A percentile compares a stretch with the other conserved stretches of the same genome.
phyloP scores from a whole-genome alignment of 176 grass and related monocot genomes.

The Thalia dealbata region DNA sequence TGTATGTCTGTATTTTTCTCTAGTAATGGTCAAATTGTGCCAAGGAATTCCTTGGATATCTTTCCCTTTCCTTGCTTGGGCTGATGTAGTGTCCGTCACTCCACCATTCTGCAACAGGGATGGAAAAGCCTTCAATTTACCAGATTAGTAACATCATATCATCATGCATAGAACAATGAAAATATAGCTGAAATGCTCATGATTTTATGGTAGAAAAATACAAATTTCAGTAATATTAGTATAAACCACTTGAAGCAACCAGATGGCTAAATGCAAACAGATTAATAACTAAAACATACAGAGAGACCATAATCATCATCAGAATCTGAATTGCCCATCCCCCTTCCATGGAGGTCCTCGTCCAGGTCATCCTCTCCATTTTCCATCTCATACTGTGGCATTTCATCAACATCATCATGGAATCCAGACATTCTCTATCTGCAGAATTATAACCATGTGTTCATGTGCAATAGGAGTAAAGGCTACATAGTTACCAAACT shows the following conservation, averaged over 20 bases:
- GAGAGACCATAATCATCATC: constrained; percentile 52
- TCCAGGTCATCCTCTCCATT: constrained; percentile 34
- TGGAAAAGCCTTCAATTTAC: no score
- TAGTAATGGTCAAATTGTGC: constrained; percentile 35
- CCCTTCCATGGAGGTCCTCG: constrained; percentile 24
- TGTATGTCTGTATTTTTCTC: constrained; percentile 34
- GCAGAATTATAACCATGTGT: no score
- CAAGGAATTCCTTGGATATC: constrained; percentile 88
- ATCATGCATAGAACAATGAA: background rate
- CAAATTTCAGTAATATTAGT: background rate
- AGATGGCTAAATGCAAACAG: background rate
- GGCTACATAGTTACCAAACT: no score
- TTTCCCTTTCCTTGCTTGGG: constrained; percentile 51
- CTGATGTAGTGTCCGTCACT: constrained; percentile 30
- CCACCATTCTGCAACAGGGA: constrained; percentile 29
- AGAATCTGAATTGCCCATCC: constrained; percentile 37
- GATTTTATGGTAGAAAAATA: background rate
- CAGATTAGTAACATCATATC: background rate
- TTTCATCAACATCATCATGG: constrained; percentile 29
- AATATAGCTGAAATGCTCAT: background rate
- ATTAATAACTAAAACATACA: constrained; percentile 29
- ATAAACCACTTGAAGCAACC: background rate
- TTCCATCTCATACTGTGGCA: constrained; percentile 34
- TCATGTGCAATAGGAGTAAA: no score
- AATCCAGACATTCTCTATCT: no score